These are phyloP conservation scores for Solanum sparsipilum DNA, from an alignment of 257 asterid genomes.

Conservation along the genomic window DNA sequence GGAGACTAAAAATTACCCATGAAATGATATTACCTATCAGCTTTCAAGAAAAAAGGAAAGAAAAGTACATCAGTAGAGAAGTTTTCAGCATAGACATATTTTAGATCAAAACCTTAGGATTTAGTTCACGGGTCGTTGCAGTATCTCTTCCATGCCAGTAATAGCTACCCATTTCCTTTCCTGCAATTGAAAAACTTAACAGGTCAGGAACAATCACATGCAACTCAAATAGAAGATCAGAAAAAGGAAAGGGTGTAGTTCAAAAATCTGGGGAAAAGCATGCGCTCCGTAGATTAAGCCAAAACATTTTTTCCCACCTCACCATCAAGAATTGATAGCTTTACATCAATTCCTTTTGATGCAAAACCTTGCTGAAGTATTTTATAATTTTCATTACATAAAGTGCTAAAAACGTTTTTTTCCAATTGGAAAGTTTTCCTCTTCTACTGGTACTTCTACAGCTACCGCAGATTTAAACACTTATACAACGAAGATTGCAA, in stretches of 20 bases:
- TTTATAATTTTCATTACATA: neutral
- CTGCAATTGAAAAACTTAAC: conserved; percentile 27
- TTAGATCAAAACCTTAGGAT: conserved; percentile 70
- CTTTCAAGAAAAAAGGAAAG: neutral
- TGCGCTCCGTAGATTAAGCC: neutral
- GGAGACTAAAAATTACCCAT: neutral
- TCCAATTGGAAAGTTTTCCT: neutral
- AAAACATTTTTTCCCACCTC: neutral
- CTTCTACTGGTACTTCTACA: neutral
- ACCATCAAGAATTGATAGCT: neutral
- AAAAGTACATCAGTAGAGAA: neutral
- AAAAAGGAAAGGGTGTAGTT: neutral
- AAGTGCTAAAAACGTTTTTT: neutral
- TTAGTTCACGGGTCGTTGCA: conserved; percentile 60
- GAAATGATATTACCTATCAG: neutral
- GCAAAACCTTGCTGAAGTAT: neutral
- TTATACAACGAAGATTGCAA: neutral
- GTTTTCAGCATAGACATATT: neutral
- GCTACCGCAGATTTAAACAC: neutral
- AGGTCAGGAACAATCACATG: neutral
- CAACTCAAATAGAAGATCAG: neutral
- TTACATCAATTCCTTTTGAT: neutral
- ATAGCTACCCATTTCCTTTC: conserved; percentile 60
- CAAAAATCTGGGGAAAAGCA: neutral
- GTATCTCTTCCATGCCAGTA: conserved; percentile 97